A percentile compares a stretch with the other conserved stretches of the same genome.
These are phyloP conservation scores for Oldenlandia corymbosa DNA, from an alignment of 257 asterid genomes.

Conservation along the genomic window DNA sequence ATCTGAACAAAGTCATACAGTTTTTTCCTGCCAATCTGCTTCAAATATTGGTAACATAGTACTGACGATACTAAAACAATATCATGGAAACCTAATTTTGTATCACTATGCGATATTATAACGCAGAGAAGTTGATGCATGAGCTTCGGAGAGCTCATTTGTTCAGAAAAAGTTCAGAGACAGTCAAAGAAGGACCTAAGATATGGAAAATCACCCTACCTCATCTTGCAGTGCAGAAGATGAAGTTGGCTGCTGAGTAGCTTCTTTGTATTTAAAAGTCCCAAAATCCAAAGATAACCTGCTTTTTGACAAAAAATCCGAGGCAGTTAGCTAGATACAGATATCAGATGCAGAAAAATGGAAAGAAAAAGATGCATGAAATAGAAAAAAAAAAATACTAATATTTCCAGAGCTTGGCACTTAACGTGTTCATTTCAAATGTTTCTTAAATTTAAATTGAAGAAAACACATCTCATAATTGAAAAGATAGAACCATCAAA, in stretches of 20 bases:
- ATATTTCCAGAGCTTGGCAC: too few species aligned
- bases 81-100: not conserved
- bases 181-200: constrained; percentile 3
- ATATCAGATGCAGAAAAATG: too few species aligned
- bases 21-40: not conserved
- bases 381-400: constrained; percentile 12
- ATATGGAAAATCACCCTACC: constrained; percentile 34
- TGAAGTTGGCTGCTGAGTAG: constrained; percentile 42
- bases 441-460: not conserved
- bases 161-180: not conserved
- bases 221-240: constrained; percentile 96
- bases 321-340: not conserved
- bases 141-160: not conserved
- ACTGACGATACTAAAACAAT: not conserved
- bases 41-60: not conserved
- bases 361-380: too few species aligned
- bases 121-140: not conserved
- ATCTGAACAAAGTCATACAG: not conserved
- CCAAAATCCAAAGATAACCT: constrained; percentile 91
- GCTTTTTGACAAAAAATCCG: constrained; percentile 18
- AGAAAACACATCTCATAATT: not conserved
- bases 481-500: not conserved
- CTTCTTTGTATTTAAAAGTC: constrained; percentile 73
- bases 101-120: not conserved
- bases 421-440: not conserved